Base-by-base conservation (phyloP, 2,329 filamentous ascomycete species). In the Leptographium galeiforme region DNA sequence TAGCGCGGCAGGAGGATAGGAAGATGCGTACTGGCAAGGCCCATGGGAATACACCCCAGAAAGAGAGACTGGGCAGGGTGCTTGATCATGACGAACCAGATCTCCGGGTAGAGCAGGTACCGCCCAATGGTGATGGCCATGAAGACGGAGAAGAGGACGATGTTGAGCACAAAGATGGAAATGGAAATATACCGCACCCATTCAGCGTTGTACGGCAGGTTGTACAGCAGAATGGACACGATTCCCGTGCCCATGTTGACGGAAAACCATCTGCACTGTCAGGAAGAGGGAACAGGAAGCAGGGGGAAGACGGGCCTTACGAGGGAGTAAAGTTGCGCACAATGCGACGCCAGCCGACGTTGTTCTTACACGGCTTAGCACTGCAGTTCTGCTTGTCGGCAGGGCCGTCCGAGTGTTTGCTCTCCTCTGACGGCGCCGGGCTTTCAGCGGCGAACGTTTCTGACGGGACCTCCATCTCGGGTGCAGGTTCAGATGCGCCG, bases 211-310 rank as follows among this genome's bases (percentile, higher is more conserved):
- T 79, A 84, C 0, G 80, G 80, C 5, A 84, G 70, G 10, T 72
- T 72, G 55, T 76, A 68, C 6, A 85, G 69, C 6, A 84, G 67
- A 30, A 82, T 71, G 0, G 76, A 76, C 0, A 79, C 74, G 43
- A 84, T 77, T 13, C 81, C 82, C 0, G 81, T 85, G 34, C 81
- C 80, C 80, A 85, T 79, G n/a, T 67, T 76, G 25, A 73, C 69
- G 0, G 69, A 66, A 61, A 78, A 76, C 74, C 74, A 75, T 57
- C 70, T 59, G 34, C 10, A 7, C 7, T n/a, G 51, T 53, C n/a
- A 53, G 40, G 32, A 2, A 46, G 12, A 12, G 30, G 16, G 14
- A 3, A 16, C 30, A n/a, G 10, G 7, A 36, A 32, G 12, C 8
- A 33, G 14, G 8, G 11, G 48, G 10, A 53, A 13, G 38, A 14